Evolutionary conservation across 345 rosid species (phyloP).

Genomic region (Corchorus olitorius): DNA sequence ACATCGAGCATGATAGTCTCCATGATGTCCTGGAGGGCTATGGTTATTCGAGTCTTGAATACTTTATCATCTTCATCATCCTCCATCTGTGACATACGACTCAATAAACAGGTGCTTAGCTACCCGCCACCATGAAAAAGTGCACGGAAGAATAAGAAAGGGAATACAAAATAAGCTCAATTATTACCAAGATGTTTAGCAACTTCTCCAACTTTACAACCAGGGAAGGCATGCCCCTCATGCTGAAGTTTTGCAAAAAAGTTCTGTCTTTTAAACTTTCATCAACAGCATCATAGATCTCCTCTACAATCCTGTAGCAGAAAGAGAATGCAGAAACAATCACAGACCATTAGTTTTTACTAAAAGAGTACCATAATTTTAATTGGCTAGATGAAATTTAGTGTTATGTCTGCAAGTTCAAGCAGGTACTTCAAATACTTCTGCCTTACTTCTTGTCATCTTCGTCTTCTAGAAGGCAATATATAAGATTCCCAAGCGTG

Average conservation of each 20-base stretch:
- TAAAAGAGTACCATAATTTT: background rate
- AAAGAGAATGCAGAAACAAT: constrained; percentile 1
- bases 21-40: constrained; percentile 81
- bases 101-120: constrained; percentile 9
- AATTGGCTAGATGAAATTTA: background rate
- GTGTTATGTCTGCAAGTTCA: background rate
- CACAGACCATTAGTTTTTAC: background rate
- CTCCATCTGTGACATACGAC: constrained; percentile 42
- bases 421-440: constrained; percentile 14
- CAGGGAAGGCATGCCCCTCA: constrained; percentile 75
- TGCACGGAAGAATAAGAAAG: background rate
- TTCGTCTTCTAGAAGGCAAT: constrained; percentile 64
- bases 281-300: background rate
- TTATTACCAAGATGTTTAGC: constrained; percentile 64
- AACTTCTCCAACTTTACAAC: constrained; percentile 74
- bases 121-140: background rate
- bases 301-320: constrained; percentile 3
- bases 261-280: background rate
- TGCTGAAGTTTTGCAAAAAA: constrained; percentile 62
- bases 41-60: constrained; percentile 71
- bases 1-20: constrained; percentile 76
- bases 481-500: constrained; percentile 58
- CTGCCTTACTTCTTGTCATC: constrained; percentile 61
- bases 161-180: background rate
- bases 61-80: constrained; percentile 36